These are phyloP conservation scores for Camellia japonica DNA, from an alignment of 148 eudicot species.

Conservation along the genomic window DNA sequence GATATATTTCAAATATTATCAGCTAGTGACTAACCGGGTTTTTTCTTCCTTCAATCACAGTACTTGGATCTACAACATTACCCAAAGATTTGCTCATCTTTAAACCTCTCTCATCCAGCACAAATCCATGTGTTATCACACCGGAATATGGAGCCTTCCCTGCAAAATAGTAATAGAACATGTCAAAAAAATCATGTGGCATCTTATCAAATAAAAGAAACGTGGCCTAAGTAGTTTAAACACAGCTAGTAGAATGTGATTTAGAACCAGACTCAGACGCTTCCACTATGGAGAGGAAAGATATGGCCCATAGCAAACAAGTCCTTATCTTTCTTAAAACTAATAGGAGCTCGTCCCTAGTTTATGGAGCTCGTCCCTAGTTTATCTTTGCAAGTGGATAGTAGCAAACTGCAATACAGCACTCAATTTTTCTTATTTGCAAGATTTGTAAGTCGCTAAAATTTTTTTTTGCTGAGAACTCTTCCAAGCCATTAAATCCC, in stretches of 20 bases:
- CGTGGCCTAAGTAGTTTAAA: background rate
- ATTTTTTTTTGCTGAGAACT: background rate
- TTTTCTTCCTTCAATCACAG: conserved; percentile 88
- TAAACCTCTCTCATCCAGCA: conserved; percentile 90
- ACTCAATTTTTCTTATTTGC: background rate
- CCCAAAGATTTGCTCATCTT: conserved; percentile 99
- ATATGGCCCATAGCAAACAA: background rate
- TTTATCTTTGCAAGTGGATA: background rate
- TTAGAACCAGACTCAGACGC: background rate
- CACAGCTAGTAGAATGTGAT: background rate
- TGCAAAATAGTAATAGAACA: conserved; percentile 25
- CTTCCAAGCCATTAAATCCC: background rate
- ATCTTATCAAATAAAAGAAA: background rate
- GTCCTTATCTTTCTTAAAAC: background rate
- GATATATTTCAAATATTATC: background rate
- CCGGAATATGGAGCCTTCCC: conserved; percentile 88
- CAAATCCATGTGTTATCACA: conserved; percentile 97
- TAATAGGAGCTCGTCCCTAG: background rate
- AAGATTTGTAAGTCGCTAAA: background rate
- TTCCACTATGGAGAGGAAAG: background rate
- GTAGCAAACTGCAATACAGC: background rate
- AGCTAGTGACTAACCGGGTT: conserved; percentile 45
- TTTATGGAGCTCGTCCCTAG: background rate
- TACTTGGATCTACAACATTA: conserved; percentile 91
- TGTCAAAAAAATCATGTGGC: background rate